Evolutionary conservation across 169 alveolate species (phyloP).

Genomic region (Plasmodium chabaudi): DNA sequence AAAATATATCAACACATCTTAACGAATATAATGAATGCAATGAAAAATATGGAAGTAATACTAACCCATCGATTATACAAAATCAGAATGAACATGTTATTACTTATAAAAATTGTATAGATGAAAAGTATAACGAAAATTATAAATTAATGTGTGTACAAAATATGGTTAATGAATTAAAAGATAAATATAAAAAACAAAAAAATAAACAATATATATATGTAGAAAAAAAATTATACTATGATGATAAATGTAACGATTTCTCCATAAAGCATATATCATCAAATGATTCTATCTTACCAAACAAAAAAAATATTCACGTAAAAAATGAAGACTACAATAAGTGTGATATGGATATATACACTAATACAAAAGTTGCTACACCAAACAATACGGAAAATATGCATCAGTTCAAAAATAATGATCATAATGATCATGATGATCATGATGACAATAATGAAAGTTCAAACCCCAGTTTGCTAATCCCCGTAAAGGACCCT

Average conservation of each 20-base stretch:
- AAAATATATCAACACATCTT: background rate
- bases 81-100: background rate
- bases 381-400: background rate
- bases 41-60: no score
- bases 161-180: conserved; percentile 40
- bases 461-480: background rate
- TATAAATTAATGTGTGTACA: background rate
- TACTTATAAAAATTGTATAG: background rate
- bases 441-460: background rate
- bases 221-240: conserved; percentile 28
- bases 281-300: background rate
- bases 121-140: background rate
- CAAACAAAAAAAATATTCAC: background rate
- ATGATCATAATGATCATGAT: no score
- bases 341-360: no score
- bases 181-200: conserved; percentile 6
- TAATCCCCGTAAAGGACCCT: conserved; percentile 24
- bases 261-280: conserved; percentile 20
- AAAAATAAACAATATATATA: conserved; percentile 13
- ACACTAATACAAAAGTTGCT: background rate
- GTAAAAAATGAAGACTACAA: background rate
- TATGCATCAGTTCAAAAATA: background rate
- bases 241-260: conserved; percentile 15
- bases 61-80: no score
- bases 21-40: no score